phyloP scores from a whole-genome alignment of 2,329 filamentous ascomycete genomes.

The Phialophora verrucosa region DNA sequence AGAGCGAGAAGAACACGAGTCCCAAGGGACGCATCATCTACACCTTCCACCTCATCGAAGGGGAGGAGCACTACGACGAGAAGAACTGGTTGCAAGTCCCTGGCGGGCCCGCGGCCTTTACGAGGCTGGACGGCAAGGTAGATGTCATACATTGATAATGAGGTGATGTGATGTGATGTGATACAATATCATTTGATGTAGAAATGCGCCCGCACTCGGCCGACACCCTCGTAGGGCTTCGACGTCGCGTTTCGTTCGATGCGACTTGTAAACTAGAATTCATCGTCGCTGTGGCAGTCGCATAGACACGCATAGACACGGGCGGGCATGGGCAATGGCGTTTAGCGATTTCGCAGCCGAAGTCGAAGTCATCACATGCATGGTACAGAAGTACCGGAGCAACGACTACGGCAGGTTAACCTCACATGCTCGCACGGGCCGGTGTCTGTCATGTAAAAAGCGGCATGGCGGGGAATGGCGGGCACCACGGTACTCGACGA shows the following conservation, averaged over 20 bases:
- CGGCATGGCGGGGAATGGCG: too few relatives aligned
- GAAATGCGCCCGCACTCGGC: background rate
- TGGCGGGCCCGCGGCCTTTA: constrained; percentile 76
- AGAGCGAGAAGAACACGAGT: constrained; percentile 91
- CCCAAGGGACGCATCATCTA: constrained; percentile 90
- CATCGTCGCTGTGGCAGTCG: background rate
- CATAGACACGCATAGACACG: too few relatives aligned
- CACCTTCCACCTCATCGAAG: constrained; percentile 96
- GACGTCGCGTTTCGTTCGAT: background rate
- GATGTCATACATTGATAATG: background rate
- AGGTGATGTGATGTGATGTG: background rate
- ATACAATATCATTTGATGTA: too few relatives aligned
- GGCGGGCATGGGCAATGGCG: too few relatives aligned
- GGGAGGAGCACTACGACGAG: constrained; percentile 76
- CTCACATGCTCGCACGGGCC: too few relatives aligned
- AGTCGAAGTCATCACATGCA: too few relatives aligned
- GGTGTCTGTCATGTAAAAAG: too few relatives aligned
- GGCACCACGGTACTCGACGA: too few relatives aligned
- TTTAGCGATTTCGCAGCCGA: too few relatives aligned
- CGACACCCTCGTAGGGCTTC: background rate
- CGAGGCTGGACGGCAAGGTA: constrained; percentile 56
- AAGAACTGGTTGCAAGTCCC: constrained; percentile 94
- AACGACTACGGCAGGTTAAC: too few relatives aligned
- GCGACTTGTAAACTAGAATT: background rate
- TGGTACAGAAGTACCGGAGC: too few relatives aligned